Evolutionary conservation across 2,329 filamentous ascomycete genomes (phyloP), one percentile per base, ranked within the genome.

Genomic region (Stagonosporopsis rhizophila): DNA sequence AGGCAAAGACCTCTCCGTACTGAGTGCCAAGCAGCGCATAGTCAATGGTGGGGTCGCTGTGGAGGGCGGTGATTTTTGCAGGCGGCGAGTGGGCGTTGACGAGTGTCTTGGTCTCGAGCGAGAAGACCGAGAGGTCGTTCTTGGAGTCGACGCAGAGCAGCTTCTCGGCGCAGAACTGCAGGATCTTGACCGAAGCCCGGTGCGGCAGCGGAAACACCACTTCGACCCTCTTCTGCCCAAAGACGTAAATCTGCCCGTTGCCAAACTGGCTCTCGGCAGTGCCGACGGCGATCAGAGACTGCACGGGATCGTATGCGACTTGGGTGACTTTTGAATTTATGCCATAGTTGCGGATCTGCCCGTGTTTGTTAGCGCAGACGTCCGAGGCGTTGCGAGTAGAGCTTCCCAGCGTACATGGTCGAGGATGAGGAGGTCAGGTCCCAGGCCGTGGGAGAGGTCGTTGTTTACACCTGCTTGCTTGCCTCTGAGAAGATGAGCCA

Each of bases 391-490:
- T 22, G 30, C 17, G 48, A 20, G 30, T 32, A 30, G 60, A 61
- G 50, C 62, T 66, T 61, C 61, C 59, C 67, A 60, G 73, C 77
- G 53, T 80, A 86, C 90, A 77, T 96, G 91, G 73, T 97, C 92
- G 22, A 94, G 86, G 56, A 85, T 81, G 74, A 98, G 96, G 14
- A 91, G 80, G 59, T 91, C 90, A 34, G 91, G 85, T 17, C 86
- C 82, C 61, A 98, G 87, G 64, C 89, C 90, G 17, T 88, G 87
- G 48, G 93, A 96, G 64, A 99, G 84, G 79, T 98, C 95, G 78
- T 89, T 91, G 74, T 92, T 89, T 68, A 99, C 89, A 70, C 95
- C 95, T 54, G 92, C 87, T 83, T 98, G 95, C 83, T 96, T 97
- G 68, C 91, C 90, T 74, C 95, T 85, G 61, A 99, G 81, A 74